These are phyloP conservation scores for Penicillium sp. DNA, from an alignment of 2,329 filamentous ascomycete genomes.

Conservation along the genomic window DNA sequence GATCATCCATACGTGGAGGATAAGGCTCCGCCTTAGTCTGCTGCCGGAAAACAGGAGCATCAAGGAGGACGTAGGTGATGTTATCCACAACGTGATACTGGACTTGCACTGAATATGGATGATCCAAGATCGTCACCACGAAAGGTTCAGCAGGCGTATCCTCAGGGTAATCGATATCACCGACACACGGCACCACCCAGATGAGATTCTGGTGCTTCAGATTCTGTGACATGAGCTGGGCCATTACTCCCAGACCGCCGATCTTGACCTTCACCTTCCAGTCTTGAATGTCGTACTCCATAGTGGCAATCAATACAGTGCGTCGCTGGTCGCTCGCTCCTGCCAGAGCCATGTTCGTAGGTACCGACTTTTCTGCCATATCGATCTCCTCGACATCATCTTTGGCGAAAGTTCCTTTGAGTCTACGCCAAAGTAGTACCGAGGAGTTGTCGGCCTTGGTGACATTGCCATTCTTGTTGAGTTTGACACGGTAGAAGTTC, in stretches of 20 bases:
- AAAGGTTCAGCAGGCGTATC: slow-evolving; percentile 54
- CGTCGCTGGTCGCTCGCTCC: slow-evolving; percentile 30
- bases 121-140: slow-evolving; percentile 52
- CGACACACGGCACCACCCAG: slow-evolving; percentile 57
- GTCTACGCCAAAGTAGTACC: slow-evolving; percentile 28
- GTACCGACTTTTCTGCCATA: slow-evolving; percentile 4
- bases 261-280: slow-evolving; percentile 65
- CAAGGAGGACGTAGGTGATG: slow-evolving; percentile 60
- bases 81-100: slow-evolving; percentile 57
- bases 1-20: slow-evolving; percentile 60
- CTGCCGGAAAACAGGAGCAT: slow-evolving; percentile 58
- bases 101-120: slow-evolving; percentile 53
- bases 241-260: slow-evolving; percentile 62
- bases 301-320: slow-evolving; percentile 60
- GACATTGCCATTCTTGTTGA: slow-evolving; percentile 50
- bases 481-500: slow-evolving; percentile 57
- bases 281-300: slow-evolving; percentile 65
- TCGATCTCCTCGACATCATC: slow-evolving; percentile 8
- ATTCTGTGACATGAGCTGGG: slow-evolving; percentile 59
- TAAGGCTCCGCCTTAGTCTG: slow-evolving; percentile 58
- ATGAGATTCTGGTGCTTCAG: slow-evolving; percentile 57
- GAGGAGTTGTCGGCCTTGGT: slow-evolving; percentile 40
- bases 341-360: slow-evolving; percentile 26
- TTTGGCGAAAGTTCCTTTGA: slow-evolving; percentile 27
- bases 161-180: slow-evolving; percentile 56